These are phyloP conservation scores for Septoria petroselini DNA, from an alignment of 2,329 filamentous ascomycete genomes.

Conservation along the genomic window DNA sequence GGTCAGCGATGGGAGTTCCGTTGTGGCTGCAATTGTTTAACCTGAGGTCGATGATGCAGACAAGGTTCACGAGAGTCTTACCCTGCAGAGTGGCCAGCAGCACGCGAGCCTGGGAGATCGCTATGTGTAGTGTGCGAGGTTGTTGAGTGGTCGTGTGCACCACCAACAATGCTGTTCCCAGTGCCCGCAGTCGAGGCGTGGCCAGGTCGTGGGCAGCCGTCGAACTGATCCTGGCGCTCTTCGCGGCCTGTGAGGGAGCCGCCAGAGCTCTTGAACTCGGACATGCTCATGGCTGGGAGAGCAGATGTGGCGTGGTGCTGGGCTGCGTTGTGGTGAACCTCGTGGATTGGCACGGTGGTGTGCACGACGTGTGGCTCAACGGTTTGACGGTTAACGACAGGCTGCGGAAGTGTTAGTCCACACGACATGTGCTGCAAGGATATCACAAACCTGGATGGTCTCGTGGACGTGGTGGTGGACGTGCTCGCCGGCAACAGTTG, in stretches of 20 bases:
- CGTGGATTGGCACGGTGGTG: constrained; percentile 69
- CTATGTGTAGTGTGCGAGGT: constrained; percentile 13
- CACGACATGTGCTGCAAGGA: neutral
- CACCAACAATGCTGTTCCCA: constrained; percentile 10
- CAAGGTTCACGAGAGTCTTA: constrained; percentile 1
- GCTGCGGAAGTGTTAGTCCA: constrained; percentile 65
- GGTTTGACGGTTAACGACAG: constrained; percentile 65
- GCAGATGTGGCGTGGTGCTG: constrained; percentile 64
- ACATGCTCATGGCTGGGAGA: constrained; percentile 62
- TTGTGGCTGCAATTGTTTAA: neutral
- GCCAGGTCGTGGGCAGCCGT: constrained; percentile 42
- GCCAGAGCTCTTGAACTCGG: constrained; percentile 60
- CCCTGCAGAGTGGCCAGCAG: constrained; percentile 2
- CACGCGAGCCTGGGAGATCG: neutral
- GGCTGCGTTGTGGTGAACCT: constrained; percentile 65
- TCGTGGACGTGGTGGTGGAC: constrained; percentile 66
- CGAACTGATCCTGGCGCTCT: constrained; percentile 58
- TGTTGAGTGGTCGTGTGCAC: constrained; percentile 7
- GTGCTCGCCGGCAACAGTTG: constrained; percentile 58
- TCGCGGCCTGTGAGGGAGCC: constrained; percentile 55
- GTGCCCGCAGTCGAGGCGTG: constrained; percentile 10
- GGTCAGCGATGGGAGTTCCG: constrained; percentile 9
- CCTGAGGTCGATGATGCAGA: neutral
- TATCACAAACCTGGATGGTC: constrained; percentile 46
- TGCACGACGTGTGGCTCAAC: constrained; percentile 66